A percentile compares a stretch with the other conserved stretches of the same genome.
Conservation (phyloP, 2,329 filamentous ascomycete species). For the Colletotrichum sp. region DNA sequence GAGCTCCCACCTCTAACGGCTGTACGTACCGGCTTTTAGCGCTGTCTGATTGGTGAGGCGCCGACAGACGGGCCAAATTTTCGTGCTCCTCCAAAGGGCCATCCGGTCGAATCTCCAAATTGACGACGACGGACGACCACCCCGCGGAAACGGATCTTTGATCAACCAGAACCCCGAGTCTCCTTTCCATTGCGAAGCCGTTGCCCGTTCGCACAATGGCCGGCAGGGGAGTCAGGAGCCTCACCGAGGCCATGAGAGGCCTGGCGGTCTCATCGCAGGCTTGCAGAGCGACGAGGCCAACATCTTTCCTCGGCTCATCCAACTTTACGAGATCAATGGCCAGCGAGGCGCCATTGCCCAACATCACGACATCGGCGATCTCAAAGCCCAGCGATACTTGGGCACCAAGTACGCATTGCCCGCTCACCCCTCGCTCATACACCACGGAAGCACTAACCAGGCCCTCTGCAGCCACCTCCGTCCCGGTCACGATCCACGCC, state of each 20-base stretch:
- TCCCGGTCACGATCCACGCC: constrained; percentile 84
- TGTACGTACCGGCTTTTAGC: constrained; percentile 5
- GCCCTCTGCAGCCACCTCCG: constrained; percentile 57
- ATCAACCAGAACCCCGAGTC: not conserved
- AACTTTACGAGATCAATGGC: constrained; percentile 60
- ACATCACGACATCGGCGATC: constrained; percentile 39
- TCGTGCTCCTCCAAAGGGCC: constrained; percentile 11
- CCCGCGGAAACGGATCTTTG: not conserved
- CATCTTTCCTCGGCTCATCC: constrained; percentile 35
- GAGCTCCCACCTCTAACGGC: not conserved
- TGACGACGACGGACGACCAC: not conserved
- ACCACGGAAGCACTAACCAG: constrained; percentile 3
- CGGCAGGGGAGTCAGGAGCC: constrained; percentile 52
- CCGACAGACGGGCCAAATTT: constrained; percentile 20
- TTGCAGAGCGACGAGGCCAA: constrained; percentile 41
- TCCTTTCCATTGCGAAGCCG: not conserved
- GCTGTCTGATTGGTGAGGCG: constrained; percentile 12
- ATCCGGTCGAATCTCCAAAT: not conserved
- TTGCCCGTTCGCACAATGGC: constrained; percentile 39
- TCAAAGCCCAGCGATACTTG: constrained; percentile 43
- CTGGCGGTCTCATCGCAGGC: constrained; percentile 47
- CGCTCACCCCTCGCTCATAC: not conserved
- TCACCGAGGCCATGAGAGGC: constrained; percentile 57
- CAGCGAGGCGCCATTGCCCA: constrained; percentile 50
- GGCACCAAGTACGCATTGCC: constrained; percentile 47